These are phyloP conservation scores for Ormosia semicastrata DNA, from an alignment of 306 rosid genomes.

Conservation along the genomic window DNA sequence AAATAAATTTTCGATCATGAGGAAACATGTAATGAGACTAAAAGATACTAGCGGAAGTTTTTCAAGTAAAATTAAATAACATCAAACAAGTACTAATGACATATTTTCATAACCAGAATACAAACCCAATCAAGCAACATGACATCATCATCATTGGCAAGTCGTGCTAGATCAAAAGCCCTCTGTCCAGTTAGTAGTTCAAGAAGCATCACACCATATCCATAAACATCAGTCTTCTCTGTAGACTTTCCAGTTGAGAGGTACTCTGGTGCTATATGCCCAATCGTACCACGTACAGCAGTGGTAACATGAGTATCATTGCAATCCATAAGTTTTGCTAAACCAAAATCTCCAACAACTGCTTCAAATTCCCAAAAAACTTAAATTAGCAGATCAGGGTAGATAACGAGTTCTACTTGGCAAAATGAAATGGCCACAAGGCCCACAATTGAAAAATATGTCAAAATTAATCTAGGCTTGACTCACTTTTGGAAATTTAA, in stretches of 20 bases:
- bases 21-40: neutral
- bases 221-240: constrained; percentile 19
- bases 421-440: too few relatives aligned
- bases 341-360: constrained; percentile 32
- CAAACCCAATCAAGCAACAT: constrained; percentile 31
- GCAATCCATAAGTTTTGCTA: constrained; percentile 23
- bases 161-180: constrained; percentile 4
- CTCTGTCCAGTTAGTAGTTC: constrained; percentile 22
- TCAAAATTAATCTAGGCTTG: too few relatives aligned
- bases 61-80: neutral
- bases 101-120: neutral
- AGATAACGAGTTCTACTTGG: too few relatives aligned
- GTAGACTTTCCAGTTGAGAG: constrained; percentile 27
- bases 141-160: constrained; percentile 18
- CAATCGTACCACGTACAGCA: constrained; percentile 13
- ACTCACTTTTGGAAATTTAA: too few relatives aligned
- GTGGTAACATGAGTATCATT: constrained; percentile 27
- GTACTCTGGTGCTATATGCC: constrained; percentile 32
- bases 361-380: constrained; percentile 22
- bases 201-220: constrained; percentile 32
- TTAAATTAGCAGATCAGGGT: too few relatives aligned
- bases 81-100: neutral
- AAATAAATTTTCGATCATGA: neutral
- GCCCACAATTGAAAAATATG: too few relatives aligned
- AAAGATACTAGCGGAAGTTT: neutral